Evolutionary conservation across 495 filamentous ascomycete genomes (phyloP).

Genomic region (Endocarpon pusillum): DNA sequence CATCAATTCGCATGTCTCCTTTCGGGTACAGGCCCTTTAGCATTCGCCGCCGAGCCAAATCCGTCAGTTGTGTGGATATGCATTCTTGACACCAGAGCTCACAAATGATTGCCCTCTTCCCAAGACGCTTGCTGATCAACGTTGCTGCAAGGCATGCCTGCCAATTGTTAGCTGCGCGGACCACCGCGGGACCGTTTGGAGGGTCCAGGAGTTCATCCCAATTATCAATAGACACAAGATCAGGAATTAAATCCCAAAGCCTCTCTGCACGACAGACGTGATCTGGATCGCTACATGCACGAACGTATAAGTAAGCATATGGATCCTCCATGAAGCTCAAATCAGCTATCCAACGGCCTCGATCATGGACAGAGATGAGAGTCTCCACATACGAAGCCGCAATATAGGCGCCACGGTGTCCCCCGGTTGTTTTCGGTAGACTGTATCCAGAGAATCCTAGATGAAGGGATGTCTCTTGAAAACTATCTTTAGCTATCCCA

Average conservation of each 20-base stretch:
- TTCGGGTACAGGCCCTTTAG: too few relatives aligned
- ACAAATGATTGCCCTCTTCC: conserved; percentile 9
- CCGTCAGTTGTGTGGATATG: too few relatives aligned
- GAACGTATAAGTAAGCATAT: neutral
- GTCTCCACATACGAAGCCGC: conserved; percentile 10
- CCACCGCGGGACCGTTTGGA: conserved; percentile 3
- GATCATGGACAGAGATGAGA: conserved; percentile 16
- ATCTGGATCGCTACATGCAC: too few relatives aligned
- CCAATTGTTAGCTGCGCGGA: conserved; percentile 11
- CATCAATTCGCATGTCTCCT: too few relatives aligned
- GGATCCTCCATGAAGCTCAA: conserved; percentile 3
- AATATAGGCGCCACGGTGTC: neutral
- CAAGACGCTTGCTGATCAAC: neutral
- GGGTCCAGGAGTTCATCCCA: conserved; percentile 13
- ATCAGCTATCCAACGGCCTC: conserved; percentile 21
- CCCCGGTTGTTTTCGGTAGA: conserved; percentile 9
- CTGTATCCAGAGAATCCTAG: conserved; percentile 21
- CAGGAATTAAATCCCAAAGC: neutral
- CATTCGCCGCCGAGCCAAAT: too few relatives aligned
- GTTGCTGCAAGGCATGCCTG: neutral
- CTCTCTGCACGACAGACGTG: neutral
- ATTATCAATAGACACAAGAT: conserved; percentile 8
- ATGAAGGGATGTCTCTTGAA: conserved; percentile 21
- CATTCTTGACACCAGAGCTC: too few relatives aligned
- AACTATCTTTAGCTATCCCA: conserved; percentile 13